Percentiles rank a stretch among this genome's conserved stretches.
Evolutionary conservation across 2,329 filamentous ascomycete genomes (phyloP).

Genomic region (Triangularia setosa): DNA sequence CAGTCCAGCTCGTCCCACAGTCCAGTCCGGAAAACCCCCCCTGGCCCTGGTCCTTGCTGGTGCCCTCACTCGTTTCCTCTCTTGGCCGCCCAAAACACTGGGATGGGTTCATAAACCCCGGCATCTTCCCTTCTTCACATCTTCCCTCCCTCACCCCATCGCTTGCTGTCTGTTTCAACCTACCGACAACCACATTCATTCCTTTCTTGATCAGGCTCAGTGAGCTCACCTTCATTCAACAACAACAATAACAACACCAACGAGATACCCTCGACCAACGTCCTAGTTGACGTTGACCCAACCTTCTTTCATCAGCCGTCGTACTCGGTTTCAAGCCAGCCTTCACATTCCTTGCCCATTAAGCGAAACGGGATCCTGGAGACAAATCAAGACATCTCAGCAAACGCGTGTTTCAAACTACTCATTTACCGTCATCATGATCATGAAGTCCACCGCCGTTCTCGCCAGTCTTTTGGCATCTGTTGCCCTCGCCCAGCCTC

Average conservation of each 20-base stretch:
- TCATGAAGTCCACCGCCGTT: constrained; percentile 36
- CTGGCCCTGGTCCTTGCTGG: not conserved
- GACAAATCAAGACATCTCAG: constrained; percentile 2
- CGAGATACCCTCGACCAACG: not conserved
- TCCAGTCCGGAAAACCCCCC: not conserved
- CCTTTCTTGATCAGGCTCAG: constrained; percentile 25
- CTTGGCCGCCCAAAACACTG: constrained; percentile 10
- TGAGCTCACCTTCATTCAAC: constrained; percentile 22
- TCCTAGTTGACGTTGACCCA: constrained; percentile 1
- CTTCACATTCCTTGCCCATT: not conserved
- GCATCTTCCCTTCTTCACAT: constrained; percentile 7
- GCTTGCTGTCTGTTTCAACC: constrained; percentile 12
- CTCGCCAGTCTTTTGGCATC: constrained; percentile 43
- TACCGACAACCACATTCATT: constrained; percentile 22
- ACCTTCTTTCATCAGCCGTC: not conserved
- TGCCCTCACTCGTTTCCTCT: not conserved
- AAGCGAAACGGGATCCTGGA: not conserved
- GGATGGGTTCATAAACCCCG: constrained; percentile 10
- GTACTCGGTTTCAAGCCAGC: not conserved
- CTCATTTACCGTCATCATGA: constrained; percentile 22
- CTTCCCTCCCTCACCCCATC: constrained; percentile 4
- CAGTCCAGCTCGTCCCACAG: not conserved
- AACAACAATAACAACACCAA: not conserved
- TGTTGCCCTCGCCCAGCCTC: constrained; percentile 49
- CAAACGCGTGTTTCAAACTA: not conserved